phyloP scores from a whole-genome alignment of 805 yeast genomes.

The Kurtzmaniella fragi region DNA sequence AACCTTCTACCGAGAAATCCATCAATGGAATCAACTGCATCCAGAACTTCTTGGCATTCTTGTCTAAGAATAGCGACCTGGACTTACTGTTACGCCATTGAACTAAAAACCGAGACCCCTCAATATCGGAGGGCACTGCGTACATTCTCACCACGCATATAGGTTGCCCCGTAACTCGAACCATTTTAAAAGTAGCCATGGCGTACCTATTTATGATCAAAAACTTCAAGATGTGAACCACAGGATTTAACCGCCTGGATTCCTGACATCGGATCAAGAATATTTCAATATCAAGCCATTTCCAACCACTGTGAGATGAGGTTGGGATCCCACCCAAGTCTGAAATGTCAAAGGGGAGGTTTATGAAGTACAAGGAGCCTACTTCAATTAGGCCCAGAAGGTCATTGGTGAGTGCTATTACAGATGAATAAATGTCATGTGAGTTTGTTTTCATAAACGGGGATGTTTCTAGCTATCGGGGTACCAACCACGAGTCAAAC shows the following conservation, averaged over 20 bases:
- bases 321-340: conserved; percentile 23
- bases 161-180: conserved; percentile 5
- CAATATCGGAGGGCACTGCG: conserved; percentile 41
- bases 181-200: conserved; percentile 39
- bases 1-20: conserved; percentile 37
- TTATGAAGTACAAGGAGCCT: conserved; percentile 44
- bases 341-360: conserved; percentile 37
- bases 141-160: conserved; percentile 41
- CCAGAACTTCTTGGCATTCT: conserved; percentile 26
- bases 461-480: conserved; percentile 31
- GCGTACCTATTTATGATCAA: conserved; percentile 37
- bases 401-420: conserved; percentile 33
- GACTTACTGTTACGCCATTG: conserved; percentile 32
- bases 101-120: conserved; percentile 23
- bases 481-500: too few relatives aligned
- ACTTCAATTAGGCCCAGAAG: conserved; percentile 36
- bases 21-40: conserved; percentile 29
- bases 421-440: conserved; percentile 54
- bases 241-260: conserved; percentile 10
- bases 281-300: conserved; percentile 50
- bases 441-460: conserved; percentile 59
- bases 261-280: conserved; percentile 9
- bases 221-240: conserved; percentile 37
- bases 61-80: conserved; percentile 21
- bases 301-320: conserved; percentile 38